Conservation (phyloP, 306 rosid species). For the Neltuma alba region DNA sequence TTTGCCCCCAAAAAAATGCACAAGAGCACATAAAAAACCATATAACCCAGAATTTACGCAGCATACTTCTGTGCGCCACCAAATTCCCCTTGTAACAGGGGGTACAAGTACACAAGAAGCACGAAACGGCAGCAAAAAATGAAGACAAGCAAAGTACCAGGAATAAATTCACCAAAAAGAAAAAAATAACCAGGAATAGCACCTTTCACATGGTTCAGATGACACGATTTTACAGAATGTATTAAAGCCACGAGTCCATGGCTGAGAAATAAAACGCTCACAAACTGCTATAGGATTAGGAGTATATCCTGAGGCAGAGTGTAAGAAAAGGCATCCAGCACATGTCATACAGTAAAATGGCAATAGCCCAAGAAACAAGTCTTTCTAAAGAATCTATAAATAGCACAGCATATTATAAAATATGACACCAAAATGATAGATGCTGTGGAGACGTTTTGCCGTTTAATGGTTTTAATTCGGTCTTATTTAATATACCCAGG, state of each 20-base stretch:
- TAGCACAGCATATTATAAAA: neutral
- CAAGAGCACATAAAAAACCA: neutral
- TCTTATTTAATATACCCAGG: slow-evolving; percentile 9
- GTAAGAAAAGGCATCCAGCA: neutral
- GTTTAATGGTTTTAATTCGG: neutral
- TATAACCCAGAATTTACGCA: neutral
- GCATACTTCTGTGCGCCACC: neutral
- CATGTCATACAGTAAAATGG: neutral
- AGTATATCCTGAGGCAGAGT: neutral
- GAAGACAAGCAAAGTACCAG: neutral
- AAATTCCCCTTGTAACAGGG: neutral
- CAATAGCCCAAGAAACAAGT: slow-evolving; percentile 10
- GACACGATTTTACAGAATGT: slow-evolving; percentile 10
- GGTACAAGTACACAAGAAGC: neutral
- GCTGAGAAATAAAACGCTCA: neutral
- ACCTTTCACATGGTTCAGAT: slow-evolving; percentile 2
- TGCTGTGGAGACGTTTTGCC: neutral
- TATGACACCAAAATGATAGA: neutral
- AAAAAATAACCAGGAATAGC: neutral
- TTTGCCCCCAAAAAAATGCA: no score
- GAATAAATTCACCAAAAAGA: no score
- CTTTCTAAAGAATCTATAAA: neutral
- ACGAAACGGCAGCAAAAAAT: neutral
- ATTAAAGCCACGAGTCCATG: slow-evolving; percentile 6
- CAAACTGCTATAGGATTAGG: neutral